A percentile compares a stretch with the other conserved stretches of the same genome.
Evolutionary conservation across 2,329 filamentous ascomycete genomes (phyloP).

Genomic region (Grosmannia serpens): DNA sequence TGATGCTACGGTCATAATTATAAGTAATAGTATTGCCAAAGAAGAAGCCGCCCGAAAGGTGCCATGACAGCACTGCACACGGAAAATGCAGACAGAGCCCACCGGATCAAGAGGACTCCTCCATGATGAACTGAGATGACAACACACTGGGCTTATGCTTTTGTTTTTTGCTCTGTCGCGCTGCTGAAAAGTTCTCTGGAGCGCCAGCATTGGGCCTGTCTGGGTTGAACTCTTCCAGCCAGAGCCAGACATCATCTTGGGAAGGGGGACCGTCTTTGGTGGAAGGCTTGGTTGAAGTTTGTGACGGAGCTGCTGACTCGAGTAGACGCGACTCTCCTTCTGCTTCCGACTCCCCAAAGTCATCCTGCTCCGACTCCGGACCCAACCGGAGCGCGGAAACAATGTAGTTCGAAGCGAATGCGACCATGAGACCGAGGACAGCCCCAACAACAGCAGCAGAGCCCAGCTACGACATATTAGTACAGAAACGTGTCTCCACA

Average conservation of each 20-base stretch:
- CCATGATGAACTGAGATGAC: background rate
- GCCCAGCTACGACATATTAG: slow-evolving; percentile 28
- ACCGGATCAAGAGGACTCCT: background rate
- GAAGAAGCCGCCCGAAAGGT: background rate
- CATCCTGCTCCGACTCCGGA: slow-evolving; percentile 3
- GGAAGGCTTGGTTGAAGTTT: background rate
- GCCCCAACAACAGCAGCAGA: slow-evolving; percentile 58
- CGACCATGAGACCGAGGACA: slow-evolving; percentile 46
- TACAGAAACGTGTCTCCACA: slow-evolving; percentile 22
- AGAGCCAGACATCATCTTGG: slow-evolving; percentile 12
- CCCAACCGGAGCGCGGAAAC: slow-evolving; percentile 37
- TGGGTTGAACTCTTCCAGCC: slow-evolving; percentile 12
- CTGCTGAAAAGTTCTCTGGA: background rate
- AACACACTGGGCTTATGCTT: background rate
- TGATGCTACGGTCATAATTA: background rate
- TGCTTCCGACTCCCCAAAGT: slow-evolving; percentile 1
- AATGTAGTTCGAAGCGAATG: slow-evolving; percentile 43
- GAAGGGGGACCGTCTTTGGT: background rate
- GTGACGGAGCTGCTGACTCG: background rate
- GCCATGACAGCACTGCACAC: background rate
- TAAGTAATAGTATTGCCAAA: background rate
- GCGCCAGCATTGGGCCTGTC: background rate
- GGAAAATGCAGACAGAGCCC: background rate
- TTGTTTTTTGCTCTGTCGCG: background rate
- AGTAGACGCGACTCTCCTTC: background rate